Evolutionary conservation across 805 yeast genomes (phyloP).

Genomic region (Phaffomyces thermotolerans): DNA sequence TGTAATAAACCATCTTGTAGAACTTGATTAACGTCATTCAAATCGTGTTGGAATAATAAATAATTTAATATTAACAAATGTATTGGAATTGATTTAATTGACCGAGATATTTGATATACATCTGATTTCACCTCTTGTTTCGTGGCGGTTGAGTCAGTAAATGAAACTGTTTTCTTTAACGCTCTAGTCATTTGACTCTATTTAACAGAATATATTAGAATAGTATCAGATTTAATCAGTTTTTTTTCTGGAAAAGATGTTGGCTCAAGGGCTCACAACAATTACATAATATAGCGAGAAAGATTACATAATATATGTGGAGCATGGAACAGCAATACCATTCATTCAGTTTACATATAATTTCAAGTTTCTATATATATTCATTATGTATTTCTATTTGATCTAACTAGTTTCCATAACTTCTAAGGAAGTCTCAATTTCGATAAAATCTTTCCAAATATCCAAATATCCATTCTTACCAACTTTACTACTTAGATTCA

Average conservation of each 20-base stretch:
- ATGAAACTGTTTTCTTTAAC: slow-evolving; percentile 2
- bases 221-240: too few species aligned
- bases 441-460: slow-evolving; percentile 61
- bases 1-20: too few species aligned
- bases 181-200: not conserved
- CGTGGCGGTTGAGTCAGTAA: not conserved
- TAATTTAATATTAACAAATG: slow-evolving; percentile 1
- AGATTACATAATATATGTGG: too few species aligned
- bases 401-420: not conserved
- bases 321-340: too few species aligned
- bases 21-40: not conserved
- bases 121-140: not conserved
- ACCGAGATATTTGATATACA: not conserved
- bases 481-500: slow-evolving; percentile 45
- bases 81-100: not conserved
- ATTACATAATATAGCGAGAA: too few species aligned
- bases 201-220: too few species aligned
- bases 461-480: slow-evolving; percentile 52
- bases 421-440: slow-evolving; percentile 39
- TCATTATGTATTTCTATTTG: too few species aligned
- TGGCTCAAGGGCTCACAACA: too few species aligned
- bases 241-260: too few species aligned
- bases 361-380: too few species aligned
- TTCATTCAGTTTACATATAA: too few species aligned
- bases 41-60: slow-evolving; percentile 1